Evolutionary conservation across 208 protist genomes (phyloP).

Genomic region (Trypanosoma vivax): DNA sequence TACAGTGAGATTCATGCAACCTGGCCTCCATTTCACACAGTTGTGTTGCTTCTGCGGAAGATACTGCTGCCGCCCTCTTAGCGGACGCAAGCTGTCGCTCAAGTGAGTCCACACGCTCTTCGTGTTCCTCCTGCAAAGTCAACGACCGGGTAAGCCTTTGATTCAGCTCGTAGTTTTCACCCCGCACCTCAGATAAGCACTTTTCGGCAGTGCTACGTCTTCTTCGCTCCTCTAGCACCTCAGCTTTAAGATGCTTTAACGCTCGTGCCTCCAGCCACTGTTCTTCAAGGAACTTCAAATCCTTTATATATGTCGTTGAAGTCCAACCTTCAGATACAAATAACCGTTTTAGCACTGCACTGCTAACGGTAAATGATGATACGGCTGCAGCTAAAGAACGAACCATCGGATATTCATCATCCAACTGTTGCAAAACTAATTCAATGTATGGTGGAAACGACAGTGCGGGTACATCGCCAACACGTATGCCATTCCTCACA

Average conservation of each 20-base stretch:
- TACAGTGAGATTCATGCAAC: conserved; percentile 29
- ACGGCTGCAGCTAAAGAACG: conserved; percentile 6
- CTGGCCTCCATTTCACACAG: conserved; percentile 47
- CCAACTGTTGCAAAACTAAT: conserved; percentile 10
- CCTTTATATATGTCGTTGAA: conserved; percentile 17
- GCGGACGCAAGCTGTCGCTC: conserved; percentile 32
- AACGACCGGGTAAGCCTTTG: conserved; percentile 14
- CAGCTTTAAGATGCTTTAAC: conserved; percentile 9
- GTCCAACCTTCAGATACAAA: not conserved
- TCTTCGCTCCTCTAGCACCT: conserved; percentile 12
- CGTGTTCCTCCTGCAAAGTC: conserved; percentile 22
- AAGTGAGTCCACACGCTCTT: conserved; percentile 29
- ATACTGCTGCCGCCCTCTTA: conserved; percentile 44
- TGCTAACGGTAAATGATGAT: not conserved
- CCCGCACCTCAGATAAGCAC: conserved; percentile 12
- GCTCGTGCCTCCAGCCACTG: not conserved
- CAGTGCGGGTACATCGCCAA: not conserved
- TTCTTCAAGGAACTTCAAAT: conserved; percentile 11
- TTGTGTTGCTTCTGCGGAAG: conserved; percentile 31
- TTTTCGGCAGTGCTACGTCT: conserved; percentile 4
- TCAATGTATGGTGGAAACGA: conserved; percentile 10
- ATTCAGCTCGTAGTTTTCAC: conserved; percentile 23
- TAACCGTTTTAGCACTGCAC: not conserved
- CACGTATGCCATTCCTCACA: not conserved
- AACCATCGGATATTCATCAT: not conserved